Conservation (phyloP, 75 land plant species). For the Pinus albicaulis region DNA sequence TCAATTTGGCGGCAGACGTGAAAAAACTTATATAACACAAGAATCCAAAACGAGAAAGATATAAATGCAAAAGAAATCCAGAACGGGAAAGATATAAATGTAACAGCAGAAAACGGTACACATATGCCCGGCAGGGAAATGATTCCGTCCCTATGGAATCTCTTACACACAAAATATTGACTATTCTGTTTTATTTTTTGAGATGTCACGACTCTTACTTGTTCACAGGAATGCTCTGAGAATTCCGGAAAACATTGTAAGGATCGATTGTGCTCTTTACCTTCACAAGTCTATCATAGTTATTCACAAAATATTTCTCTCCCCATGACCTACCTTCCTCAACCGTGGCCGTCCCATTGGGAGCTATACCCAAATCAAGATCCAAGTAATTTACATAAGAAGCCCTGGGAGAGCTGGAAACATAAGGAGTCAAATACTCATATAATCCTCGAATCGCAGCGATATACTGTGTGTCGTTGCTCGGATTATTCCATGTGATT, state of each 20-base stretch:
- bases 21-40: too few relatives aligned
- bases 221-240: conserved; percentile 18
- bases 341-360: background rate
- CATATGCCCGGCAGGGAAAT: too few relatives aligned
- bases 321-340: conserved; percentile 10
- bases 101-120: too few relatives aligned
- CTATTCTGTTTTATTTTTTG: too few relatives aligned
- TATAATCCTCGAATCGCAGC: conserved; percentile 7
- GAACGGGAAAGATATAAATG: too few relatives aligned
- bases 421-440: conserved; percentile 11
- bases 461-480: background rate
- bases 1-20: too few relatives aligned
- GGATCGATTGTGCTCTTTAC: conserved; percentile 15
- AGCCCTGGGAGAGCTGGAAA: conserved; percentile 3
- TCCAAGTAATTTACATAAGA: conserved; percentile 18
- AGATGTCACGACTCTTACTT: background rate
- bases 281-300: conserved; percentile 14
- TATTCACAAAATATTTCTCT: conserved; percentile 5
- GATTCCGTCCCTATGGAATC: too few relatives aligned
- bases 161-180: too few relatives aligned
- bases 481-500: conserved; percentile 15
- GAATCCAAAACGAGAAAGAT: too few relatives aligned
- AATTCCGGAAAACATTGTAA: conserved; percentile 17
- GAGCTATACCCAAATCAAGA: conserved; percentile 12
- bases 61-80: too few relatives aligned